Percentiles rank a stretch among this genome's conserved stretches.
These are phyloP conservation scores for Suhomyces bokatorum DNA, from an alignment of 1,139 yeast species.

Conservation along the genomic window DNA sequence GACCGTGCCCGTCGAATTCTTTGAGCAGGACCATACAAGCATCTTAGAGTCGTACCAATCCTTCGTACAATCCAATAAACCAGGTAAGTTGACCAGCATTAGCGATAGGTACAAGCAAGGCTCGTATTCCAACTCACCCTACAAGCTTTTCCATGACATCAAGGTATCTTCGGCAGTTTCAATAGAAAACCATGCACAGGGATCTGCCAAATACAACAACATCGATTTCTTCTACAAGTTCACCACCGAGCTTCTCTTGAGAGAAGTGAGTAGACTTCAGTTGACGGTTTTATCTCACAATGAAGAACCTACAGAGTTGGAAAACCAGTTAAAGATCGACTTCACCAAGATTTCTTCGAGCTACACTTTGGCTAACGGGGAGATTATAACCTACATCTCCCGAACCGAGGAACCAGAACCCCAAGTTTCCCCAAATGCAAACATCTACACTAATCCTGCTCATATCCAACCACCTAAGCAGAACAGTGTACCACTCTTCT, in stretches of 20 bases:
- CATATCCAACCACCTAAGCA: slow-evolving; percentile 28
- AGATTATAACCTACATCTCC: slow-evolving; percentile 48
- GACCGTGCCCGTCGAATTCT: slow-evolving; percentile 47
- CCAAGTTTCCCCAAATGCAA: slow-evolving; percentile 19
- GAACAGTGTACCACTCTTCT: slow-evolving; percentile 61
- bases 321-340: slow-evolving; percentile 46
- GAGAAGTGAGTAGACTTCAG: slow-evolving; percentile 59
- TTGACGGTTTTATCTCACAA: slow-evolving; percentile 24
- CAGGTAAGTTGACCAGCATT: slow-evolving; percentile 23
- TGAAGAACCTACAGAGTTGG: slow-evolving; percentile 29
- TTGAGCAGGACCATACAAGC: slow-evolving; percentile 43
- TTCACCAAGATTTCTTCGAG: slow-evolving; percentile 65
- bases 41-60: slow-evolving; percentile 45
- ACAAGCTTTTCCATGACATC: slow-evolving; percentile 70
- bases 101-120: slow-evolving; percentile 22
- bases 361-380: slow-evolving; percentile 62
- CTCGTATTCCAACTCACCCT: slow-evolving; percentile 44
- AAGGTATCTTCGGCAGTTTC: slow-evolving; percentile 59
- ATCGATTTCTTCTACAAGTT: slow-evolving; percentile 72
- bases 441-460: slow-evolving; percentile 19
- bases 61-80: slow-evolving; percentile 30
- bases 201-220: slow-evolving; percentile 55
- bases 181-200: slow-evolving; percentile 52
- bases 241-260: slow-evolving; percentile 65
- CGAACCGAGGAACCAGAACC: slow-evolving; percentile 32